phyloP scores from a whole-genome alignment of 1,139 yeast genomes.

The Yamadazyma pseudoaaseri region DNA sequence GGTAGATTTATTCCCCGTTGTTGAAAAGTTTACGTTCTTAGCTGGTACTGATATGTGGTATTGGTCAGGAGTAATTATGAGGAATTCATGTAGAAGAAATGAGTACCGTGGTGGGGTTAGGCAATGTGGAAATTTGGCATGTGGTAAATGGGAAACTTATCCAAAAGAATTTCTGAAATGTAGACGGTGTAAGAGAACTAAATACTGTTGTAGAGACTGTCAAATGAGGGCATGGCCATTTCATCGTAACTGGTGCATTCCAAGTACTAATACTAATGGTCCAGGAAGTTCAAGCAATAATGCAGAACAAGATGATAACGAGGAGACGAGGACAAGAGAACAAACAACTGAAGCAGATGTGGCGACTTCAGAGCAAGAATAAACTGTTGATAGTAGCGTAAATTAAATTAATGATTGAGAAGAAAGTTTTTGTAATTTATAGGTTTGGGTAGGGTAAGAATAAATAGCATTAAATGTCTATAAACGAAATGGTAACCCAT shows the following conservation, averaged over 20 bases:
- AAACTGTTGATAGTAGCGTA: too few relatives aligned
- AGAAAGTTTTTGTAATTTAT: too few relatives aligned
- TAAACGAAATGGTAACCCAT: slow-evolving; percentile 24
- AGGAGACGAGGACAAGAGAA: background rate
- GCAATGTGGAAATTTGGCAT: slow-evolving; percentile 90
- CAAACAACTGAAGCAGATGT: background rate
- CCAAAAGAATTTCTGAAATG: slow-evolving; percentile 96
- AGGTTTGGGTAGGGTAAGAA: background rate
- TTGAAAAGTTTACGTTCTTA: slow-evolving; percentile 84
- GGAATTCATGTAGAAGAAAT: slow-evolving; percentile 90
- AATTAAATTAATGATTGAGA: too few relatives aligned
- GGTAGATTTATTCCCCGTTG: slow-evolving; percentile 82
- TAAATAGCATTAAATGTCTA: slow-evolving; percentile 4
- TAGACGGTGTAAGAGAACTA: slow-evolving; percentile 89
- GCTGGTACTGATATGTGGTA: slow-evolving; percentile 77
- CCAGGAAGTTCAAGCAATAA: slow-evolving; percentile 4
- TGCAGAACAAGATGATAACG: background rate
- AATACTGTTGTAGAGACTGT: slow-evolving; percentile 90
- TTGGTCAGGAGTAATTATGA: slow-evolving; percentile 97
- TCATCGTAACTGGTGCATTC: slow-evolving; percentile 92
- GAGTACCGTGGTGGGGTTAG: slow-evolving; percentile 86
- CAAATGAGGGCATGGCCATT: slow-evolving; percentile 90
- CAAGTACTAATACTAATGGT: slow-evolving; percentile 28
- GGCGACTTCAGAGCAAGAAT: too few relatives aligned
- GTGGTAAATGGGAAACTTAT: slow-evolving; percentile 93